These are phyloP conservation scores for Colletotrichum somersetense DNA, from an alignment of 2,329 filamentous ascomycete species.

Conservation along the genomic window DNA sequence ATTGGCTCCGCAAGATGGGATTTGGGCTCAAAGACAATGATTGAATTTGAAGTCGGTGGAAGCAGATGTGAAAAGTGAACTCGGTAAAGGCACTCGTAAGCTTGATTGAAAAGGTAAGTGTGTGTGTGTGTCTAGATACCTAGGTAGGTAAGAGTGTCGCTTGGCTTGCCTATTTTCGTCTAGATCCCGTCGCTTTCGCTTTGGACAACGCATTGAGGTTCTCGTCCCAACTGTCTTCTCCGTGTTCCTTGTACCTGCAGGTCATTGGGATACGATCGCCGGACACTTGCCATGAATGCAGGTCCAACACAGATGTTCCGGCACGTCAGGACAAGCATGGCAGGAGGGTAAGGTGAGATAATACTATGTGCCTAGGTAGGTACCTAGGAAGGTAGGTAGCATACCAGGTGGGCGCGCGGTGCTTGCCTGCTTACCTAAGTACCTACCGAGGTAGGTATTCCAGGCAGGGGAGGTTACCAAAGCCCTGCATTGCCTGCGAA, in stretches of 20 bases:
- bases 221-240: neutral
- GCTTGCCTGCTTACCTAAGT: neutral
- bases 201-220: neutral
- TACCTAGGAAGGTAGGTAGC: conserved; percentile 11
- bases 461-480: neutral
- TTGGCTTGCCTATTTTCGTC: neutral
- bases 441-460: neutral
- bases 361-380: too few species aligned
- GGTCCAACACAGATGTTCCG: neutral
- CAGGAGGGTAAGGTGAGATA: neutral
- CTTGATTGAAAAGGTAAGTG: neutral
- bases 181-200: conserved; percentile 5
- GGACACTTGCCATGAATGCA: neutral
- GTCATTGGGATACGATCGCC: conserved; percentile 17
- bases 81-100: neutral
- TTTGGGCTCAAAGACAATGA: conserved; percentile 2
- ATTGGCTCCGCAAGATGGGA: conserved; percentile 11
- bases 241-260: neutral
- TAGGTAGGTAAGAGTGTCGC: neutral
- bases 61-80: neutral
- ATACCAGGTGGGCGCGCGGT: conserved; percentile 19
- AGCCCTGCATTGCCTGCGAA: conserved; percentile 15
- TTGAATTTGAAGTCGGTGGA: neutral
- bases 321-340: conserved; percentile 8
- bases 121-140: neutral